Evolutionary conservation across 2,329 filamentous ascomycete genomes (phyloP).

Genomic region (Ophiosphaerella korrae): DNA sequence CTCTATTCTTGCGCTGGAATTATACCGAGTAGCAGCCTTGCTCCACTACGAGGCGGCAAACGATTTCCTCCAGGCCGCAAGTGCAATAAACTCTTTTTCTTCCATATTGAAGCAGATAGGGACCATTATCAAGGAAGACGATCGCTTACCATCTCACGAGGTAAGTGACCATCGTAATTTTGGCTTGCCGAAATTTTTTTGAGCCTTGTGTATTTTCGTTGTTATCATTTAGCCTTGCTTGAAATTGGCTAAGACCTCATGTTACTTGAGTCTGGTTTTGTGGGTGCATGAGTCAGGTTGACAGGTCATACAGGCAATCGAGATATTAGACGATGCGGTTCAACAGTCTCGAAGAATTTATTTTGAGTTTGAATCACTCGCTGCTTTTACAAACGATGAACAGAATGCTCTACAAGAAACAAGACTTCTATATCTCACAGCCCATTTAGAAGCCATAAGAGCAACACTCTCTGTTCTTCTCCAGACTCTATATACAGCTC

Average conservation of each 20-base stretch:
- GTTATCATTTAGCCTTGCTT: too few species aligned
- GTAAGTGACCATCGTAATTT: constrained; percentile 21
- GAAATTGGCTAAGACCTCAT: too few species aligned
- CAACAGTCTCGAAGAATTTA: constrained; percentile 37
- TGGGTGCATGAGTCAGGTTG: constrained; percentile 1
- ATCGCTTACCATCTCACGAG: constrained; percentile 42
- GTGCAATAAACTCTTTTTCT: constrained; percentile 42
- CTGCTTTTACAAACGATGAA: constrained; percentile 14
- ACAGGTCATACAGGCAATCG: constrained; percentile 33
- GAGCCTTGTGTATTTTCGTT: too few species aligned
- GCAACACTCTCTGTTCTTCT: constrained; percentile 46
- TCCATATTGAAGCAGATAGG: constrained; percentile 47
- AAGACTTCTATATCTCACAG: constrained; percentile 39
- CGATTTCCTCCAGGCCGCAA: constrained; percentile 38
- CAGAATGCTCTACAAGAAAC: background rate
- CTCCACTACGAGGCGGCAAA: constrained; percentile 28
- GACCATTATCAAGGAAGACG: constrained; percentile 45
- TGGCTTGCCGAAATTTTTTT: too few species aligned
- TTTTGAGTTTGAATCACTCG: constrained; percentile 32
- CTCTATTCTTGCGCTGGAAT: constrained; percentile 39
- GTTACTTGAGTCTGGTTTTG: too few species aligned
- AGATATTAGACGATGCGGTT: constrained; percentile 41
- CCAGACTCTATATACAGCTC: constrained; percentile 46
- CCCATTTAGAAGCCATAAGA: constrained; percentile 43
- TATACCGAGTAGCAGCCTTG: constrained; percentile 40